Conservation (phyloP, 208 protist species). For the Vickermania ingenoplastis region DNA sequence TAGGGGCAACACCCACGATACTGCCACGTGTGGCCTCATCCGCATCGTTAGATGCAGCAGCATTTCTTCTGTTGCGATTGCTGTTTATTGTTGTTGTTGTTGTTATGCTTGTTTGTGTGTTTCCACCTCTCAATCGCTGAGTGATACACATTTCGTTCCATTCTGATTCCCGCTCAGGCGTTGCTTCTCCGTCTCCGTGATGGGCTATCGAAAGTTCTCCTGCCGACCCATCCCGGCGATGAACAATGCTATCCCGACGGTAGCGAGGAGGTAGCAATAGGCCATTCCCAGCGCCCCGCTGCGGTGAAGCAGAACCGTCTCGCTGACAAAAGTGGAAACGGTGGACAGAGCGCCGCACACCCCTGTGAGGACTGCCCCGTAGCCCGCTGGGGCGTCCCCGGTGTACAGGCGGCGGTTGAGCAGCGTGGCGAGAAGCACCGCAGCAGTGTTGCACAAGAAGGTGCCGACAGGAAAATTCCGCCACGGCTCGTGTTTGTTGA, state of each 20-base stretch:
- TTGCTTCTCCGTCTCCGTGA: too few relatives aligned
- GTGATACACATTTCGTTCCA: too few relatives aligned
- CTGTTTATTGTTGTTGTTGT: too few relatives aligned
- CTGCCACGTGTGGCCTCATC: too few relatives aligned
- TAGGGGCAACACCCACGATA: too few relatives aligned
- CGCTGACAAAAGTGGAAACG: constrained; percentile 41
- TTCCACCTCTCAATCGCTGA: too few relatives aligned
- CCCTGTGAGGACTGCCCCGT: constrained; percentile 19
- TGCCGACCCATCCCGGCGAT: constrained; percentile 29
- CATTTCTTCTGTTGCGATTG: too few relatives aligned
- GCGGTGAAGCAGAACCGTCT: constrained; percentile 21
- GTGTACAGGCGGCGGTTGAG: constrained; percentile 14
- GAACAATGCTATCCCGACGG: constrained; percentile 16
- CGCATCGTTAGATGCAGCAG: too few relatives aligned
- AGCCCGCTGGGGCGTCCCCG: constrained; percentile 16
- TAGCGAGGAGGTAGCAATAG: constrained; percentile 28
- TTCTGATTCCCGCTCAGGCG: too few relatives aligned
- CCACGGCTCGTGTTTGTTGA: constrained; percentile 27
- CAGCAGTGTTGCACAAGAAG: constrained; percentile 26
- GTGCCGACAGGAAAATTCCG: constrained; percentile 38
- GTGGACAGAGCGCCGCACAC: constrained; percentile 43
- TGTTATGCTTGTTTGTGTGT: too few relatives aligned
- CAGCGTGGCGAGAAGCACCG: constrained; percentile 18
- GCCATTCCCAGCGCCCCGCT: constrained; percentile 7
- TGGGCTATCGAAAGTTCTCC: constrained; percentile 11